A percentile compares a stretch with the other conserved stretches of the same genome.
phyloP scores from a whole-genome alignment of 108 stramenopile genomes.

The Pseudonitzschia delicatissima region DNA sequence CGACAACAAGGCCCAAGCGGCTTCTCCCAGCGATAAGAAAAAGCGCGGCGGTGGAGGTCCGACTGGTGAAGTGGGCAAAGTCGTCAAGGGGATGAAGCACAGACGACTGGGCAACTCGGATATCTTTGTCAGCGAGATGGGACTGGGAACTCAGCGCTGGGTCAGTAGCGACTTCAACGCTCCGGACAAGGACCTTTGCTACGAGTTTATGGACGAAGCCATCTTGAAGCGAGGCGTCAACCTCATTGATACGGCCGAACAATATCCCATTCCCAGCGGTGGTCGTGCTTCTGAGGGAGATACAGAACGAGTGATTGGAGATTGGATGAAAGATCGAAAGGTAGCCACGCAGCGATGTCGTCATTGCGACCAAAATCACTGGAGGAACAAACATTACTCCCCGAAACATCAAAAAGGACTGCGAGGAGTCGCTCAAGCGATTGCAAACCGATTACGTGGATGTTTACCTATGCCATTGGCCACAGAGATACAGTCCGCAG shows the following conservation, averaged over 20 bases:
- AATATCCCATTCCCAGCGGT: conserved; percentile 85
- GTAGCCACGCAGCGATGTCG: conserved; percentile 64
- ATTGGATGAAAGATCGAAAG: conserved; percentile 75
- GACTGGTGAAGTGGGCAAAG: conserved; percentile 67
- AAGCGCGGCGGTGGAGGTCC: conserved; percentile 38
- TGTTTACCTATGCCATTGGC: conserved; percentile 88
- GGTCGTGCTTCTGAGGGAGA: conserved; percentile 61
- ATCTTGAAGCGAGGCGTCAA: conserved; percentile 76
- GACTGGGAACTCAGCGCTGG: conserved; percentile 82
- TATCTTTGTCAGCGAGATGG: conserved; percentile 75
- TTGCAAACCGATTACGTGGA: conserved; percentile 81
- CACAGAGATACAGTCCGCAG: conserved; percentile 81
- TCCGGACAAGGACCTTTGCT: conserved; percentile 62
- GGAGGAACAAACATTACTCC: conserved; percentile 74
- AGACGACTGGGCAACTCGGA: conserved; percentile 76
- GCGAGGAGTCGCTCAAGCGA: conserved; percentile 69
- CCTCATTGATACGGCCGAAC: conserved; percentile 84
- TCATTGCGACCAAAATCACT: conserved; percentile 88
- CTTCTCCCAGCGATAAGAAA: conserved; percentile 2
- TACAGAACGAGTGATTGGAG: conserved; percentile 76
- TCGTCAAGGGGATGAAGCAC: conserved; percentile 75
- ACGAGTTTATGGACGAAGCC: conserved; percentile 77
- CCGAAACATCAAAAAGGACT: conserved; percentile 43
- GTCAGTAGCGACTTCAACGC: conserved; percentile 79
- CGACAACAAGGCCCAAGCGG: conserved; percentile 19